phyloP scores from a whole-genome alignment of 306 rosid species.

The Ochetophila trinervis region DNA sequence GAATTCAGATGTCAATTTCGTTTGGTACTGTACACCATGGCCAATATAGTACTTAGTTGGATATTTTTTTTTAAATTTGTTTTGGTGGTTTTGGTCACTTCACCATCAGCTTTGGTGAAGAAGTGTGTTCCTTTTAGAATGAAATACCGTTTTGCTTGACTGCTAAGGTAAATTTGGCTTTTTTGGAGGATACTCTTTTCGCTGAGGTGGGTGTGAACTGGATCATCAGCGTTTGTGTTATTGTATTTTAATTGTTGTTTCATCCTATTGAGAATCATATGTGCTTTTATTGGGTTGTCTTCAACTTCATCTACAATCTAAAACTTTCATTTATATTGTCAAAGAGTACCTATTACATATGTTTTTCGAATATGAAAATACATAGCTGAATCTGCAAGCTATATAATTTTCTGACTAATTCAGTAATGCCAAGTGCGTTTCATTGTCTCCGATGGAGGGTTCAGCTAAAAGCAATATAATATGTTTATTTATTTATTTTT shows the following conservation, averaged over 20 bases:
- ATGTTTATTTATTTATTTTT: neutral
- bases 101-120: slow-evolving; percentile 39
- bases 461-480: neutral
- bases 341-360: neutral
- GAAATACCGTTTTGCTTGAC: slow-evolving; percentile 37
- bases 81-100: slow-evolving; percentile 15
- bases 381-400: slow-evolving; percentile 14
- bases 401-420: neutral
- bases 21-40: slow-evolving; percentile 11
- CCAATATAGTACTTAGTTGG: neutral
- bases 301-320: slow-evolving; percentile 2
- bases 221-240: neutral
- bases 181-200: slow-evolving; percentile 13
- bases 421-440: neutral
- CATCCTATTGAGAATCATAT: no score
- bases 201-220: neutral
- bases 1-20: neutral
- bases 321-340: neutral
- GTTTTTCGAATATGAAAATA: neutral
- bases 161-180: slow-evolving; percentile 32
- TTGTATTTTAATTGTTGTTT: neutral
- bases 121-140: slow-evolving; percentile 17
- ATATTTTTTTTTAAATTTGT: slow-evolving; percentile 8
- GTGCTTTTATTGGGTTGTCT: neutral
- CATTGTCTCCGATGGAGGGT: slow-evolving; percentile 6